Base-by-base conservation (phyloP, 2,329 filamentous ascomycete genomes). In the Arthrobotrys musiformis region DNA sequence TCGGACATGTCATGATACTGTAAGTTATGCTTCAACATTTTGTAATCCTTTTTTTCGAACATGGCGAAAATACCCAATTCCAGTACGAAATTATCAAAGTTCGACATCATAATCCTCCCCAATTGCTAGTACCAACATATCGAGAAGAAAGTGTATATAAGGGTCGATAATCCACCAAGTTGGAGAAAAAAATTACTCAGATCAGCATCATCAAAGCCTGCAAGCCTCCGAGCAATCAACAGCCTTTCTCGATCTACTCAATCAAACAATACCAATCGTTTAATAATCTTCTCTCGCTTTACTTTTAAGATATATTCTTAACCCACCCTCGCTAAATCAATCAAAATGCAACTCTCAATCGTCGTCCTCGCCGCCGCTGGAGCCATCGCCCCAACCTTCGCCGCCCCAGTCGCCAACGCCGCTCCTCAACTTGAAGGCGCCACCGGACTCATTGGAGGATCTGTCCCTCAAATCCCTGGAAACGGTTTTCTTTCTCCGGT, bases 261-360 rank as follows among this genome's bases (percentile, higher is more conserved):
- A 35, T 4, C 30, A 35, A 22, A 35, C n/a, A n/a, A n/a, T n/a
- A n/a, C n/a, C n/a, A n/a, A n/a, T n/a, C n/a, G n/a, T n/a, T n/a
- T n/a, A n/a, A n/a, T n/a, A 6, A 46, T 11, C 26, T 35, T 52
- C 19, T 40, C 22, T 48, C 22, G n/a, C n/a, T n/a, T 24, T 24
- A 44, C 13, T 48, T 24, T 4, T 15, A 35, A 64, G 17, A 50
- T 19, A 19, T 7, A 22, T 40, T 50, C 9, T 42, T n/a, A n/a
- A n/a, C 40, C 11, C 19, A 42, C 60, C 19, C 37, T 33, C 24
- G 7, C 35, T 15, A 33, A 1, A 44, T 22, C 15, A 15, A 17
- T 15, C 42, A 67, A 67, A 67, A 67, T 67, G 63, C 50, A 67
- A 37, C 26, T 46, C 17, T 44, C 63, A 1, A 24, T 54, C 33